phyloP scores from a whole-genome alignment of 2,329 filamentous ascomycete species.

The Colletotrichum endophyticum region DNA sequence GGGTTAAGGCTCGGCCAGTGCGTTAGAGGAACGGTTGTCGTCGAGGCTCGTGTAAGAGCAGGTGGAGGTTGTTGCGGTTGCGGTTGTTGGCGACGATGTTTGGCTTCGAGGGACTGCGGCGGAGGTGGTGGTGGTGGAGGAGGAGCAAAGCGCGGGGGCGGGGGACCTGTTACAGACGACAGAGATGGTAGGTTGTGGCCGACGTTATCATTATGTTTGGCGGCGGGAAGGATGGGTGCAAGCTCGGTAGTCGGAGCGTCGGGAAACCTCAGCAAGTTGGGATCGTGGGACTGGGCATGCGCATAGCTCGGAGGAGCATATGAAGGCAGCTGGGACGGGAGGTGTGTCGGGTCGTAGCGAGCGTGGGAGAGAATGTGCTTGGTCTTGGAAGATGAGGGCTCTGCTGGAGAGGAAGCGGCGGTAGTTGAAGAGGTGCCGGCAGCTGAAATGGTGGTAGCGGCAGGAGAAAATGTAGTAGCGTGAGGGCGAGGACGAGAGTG shows the following conservation, averaged over 20 bases:
- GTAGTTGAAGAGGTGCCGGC: not conserved
- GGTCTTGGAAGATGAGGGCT: not conserved
- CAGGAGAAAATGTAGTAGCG: not conserved
- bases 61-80: slow-evolving; percentile 9
- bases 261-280: slow-evolving; percentile 33
- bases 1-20: slow-evolving; percentile 57
- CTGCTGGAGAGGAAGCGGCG: not conserved
- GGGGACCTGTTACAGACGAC: slow-evolving; percentile 41
- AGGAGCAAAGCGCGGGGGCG: slow-evolving; percentile 27
- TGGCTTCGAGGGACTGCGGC: slow-evolving; percentile 11
- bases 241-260: slow-evolving; percentile 42
- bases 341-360: slow-evolving; percentile 23
- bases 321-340: slow-evolving; percentile 29
- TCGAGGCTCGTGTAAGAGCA: slow-evolving; percentile 22
- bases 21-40: slow-evolving; percentile 30
- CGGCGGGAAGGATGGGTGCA: slow-evolving; percentile 43
- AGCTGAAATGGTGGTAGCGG: not conserved
- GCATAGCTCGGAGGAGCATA: slow-evolving; percentile 42
- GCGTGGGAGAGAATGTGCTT: slow-evolving; percentile 16
- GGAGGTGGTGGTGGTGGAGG: slow-evolving; percentile 18
- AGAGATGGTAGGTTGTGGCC: slow-evolving; percentile 45
- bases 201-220: slow-evolving; percentile 26
- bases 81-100: slow-evolving; percentile 9
- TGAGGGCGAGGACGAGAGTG: not conserved
- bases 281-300: slow-evolving; percentile 35